A percentile compares a stretch with the other conserved stretches of the same genome.
Evolutionary conservation across 805 yeast species (phyloP).

Genomic region (Millerozyma miso): DNA sequence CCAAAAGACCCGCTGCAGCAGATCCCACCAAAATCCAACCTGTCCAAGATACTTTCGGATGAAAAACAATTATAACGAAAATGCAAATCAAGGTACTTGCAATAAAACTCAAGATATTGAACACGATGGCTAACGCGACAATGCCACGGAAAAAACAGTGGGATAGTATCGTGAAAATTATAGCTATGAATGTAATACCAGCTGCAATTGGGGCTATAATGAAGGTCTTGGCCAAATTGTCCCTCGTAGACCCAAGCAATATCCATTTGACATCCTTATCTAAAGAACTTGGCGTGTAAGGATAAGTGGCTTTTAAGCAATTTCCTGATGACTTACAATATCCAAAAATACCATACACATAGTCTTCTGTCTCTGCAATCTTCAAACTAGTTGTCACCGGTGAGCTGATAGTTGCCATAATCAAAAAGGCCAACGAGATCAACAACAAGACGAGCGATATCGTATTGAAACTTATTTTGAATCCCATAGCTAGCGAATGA

Average conservation of each 20-base stretch:
- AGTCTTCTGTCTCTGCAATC: slow-evolving; percentile 43
- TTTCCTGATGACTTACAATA: slow-evolving; percentile 39
- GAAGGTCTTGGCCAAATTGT: slow-evolving; percentile 49
- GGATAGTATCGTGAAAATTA: slow-evolving; percentile 20
- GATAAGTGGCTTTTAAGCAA: slow-evolving; percentile 46
- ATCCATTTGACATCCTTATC: slow-evolving; percentile 43
- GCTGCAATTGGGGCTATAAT: slow-evolving; percentile 65
- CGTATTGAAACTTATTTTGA: slow-evolving; percentile 12
- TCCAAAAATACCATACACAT: slow-evolving; percentile 64
- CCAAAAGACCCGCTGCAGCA: slow-evolving; percentile 51
- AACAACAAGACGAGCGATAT: slow-evolving; percentile 34
- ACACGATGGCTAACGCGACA: slow-evolving; percentile 38
- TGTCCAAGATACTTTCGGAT: slow-evolving; percentile 67
- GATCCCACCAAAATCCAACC: slow-evolving; percentile 69
- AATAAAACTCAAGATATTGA: slow-evolving; percentile 48
- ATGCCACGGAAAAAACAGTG: slow-evolving; percentile 21
- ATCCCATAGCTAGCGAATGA: slow-evolving; percentile 4
- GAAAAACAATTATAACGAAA: slow-evolving; percentile 52
- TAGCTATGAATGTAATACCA: slow-evolving; percentile 47
- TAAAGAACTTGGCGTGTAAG: slow-evolving; percentile 35
- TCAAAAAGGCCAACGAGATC: slow-evolving; percentile 57
- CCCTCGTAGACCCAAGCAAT: slow-evolving; percentile 42
- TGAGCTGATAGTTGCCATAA: slow-evolving; percentile 57
- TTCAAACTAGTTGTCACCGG: slow-evolving; percentile 52
- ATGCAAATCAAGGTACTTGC: slow-evolving; percentile 53